These are phyloP conservation scores for Pelagophyceae sp. DNA, from an alignment of 352 stramenopile genomes.

Conservation along the genomic window DNA sequence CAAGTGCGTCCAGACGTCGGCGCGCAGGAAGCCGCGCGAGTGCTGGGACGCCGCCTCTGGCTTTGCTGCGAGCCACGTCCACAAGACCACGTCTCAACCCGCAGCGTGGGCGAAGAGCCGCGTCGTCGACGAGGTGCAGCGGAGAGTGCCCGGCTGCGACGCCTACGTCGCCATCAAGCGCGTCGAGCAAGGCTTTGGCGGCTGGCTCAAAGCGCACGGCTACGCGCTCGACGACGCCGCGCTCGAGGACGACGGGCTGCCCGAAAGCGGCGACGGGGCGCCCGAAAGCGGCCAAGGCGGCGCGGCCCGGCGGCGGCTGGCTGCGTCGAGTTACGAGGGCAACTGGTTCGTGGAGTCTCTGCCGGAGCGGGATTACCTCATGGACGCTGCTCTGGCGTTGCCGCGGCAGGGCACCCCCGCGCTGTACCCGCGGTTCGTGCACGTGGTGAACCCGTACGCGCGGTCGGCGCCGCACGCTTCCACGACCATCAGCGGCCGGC, in stretches of 20 bases:
- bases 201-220: constrained; percentile 1
- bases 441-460: constrained; percentile 16
- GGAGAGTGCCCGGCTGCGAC: constrained; percentile 5
- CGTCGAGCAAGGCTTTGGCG: constrained; percentile 7
- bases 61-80: constrained; percentile 8
- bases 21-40: not conserved
- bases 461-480: not conserved
- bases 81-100: not conserved
- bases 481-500: not conserved
- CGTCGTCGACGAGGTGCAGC: constrained; percentile 9
- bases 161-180: not conserved
- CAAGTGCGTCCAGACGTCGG: not conserved
- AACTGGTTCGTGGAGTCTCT: constrained; percentile 7
- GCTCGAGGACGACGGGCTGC: not conserved
- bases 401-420: not conserved
- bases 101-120: not conserved
- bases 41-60: constrained; percentile 11
- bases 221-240: constrained; percentile 1
- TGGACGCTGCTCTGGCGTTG: not conserved
- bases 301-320: not conserved
- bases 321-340: not conserved
- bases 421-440: constrained; percentile 7
- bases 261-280: not conserved
- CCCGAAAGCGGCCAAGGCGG: not conserved
- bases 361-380: not conserved